Percentiles rank a stretch among this genome's conserved stretches.
phyloP scores from a whole-genome alignment of 2,329 filamentous ascomycete species.

The Stromatinia cepivora region DNA sequence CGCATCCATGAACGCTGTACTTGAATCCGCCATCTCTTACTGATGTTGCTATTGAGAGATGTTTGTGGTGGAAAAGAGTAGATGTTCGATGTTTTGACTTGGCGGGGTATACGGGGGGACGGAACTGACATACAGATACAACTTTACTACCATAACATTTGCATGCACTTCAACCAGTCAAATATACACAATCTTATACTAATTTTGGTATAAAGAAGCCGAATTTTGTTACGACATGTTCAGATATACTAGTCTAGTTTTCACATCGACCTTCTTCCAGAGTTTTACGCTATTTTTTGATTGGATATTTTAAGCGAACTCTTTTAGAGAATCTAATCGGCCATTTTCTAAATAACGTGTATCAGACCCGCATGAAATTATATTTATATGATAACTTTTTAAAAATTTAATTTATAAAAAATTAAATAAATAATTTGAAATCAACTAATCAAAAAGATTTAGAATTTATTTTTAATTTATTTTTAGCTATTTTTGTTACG shows the following conservation, averaged over 20 bases:
- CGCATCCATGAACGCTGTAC: not conserved
- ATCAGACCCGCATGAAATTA: no score
- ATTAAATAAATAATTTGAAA: no score
- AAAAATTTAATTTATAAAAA: no score
- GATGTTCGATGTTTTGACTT: not conserved
- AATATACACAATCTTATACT: not conserved
- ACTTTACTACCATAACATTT: not conserved
- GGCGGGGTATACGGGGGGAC: not conserved
- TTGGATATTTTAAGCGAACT: no score
- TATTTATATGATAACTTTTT: no score
- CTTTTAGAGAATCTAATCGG: no score
- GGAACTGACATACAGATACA: not conserved
- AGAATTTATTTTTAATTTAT: no score
- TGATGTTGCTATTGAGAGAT: slow-evolving; percentile 5
- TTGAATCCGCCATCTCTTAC: slow-evolving; percentile 4
- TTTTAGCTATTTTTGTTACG: no score
- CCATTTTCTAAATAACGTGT: no score
- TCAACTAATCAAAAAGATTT: no score
- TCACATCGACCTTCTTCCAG: no score
- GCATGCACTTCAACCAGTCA: not conserved
- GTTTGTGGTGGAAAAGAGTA: not conserved
- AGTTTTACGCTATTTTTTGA: no score
- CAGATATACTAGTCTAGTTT: not conserved
- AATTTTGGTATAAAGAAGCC: not conserved
- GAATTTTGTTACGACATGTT: not conserved